phyloP scores from a whole-genome alignment of 768 basidiomycete species.

The Amanita inopinata region DNA sequence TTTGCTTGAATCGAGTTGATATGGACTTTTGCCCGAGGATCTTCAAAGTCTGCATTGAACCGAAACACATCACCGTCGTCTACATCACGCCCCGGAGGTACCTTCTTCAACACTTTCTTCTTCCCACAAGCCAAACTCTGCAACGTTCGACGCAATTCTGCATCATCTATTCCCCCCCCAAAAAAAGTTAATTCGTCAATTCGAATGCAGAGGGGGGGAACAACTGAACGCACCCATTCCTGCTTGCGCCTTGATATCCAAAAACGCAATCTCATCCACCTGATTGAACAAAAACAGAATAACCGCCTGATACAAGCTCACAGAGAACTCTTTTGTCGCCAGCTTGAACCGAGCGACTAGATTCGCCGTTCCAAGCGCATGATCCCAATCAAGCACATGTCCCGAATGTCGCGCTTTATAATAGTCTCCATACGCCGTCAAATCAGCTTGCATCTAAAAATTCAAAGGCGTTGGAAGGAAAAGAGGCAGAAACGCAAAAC shows the following conservation, averaged over 20 bases:
- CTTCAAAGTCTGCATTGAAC: constrained; percentile 78
- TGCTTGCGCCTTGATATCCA: constrained; percentile 57
- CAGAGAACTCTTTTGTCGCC: constrained; percentile 76
- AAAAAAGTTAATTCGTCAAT: neutral
- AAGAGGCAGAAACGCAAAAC: neutral
- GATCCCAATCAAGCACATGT: constrained; percentile 76
- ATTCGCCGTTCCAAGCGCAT: constrained; percentile 75
- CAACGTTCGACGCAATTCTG: constrained; percentile 71
- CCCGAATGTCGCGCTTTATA: constrained; percentile 76
- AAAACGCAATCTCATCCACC: constrained; percentile 45
- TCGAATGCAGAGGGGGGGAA: neutral
- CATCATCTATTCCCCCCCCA: constrained; percentile 57
- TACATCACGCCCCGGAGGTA: constrained; percentile 72
- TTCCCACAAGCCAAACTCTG: constrained; percentile 91
- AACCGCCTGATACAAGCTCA: constrained; percentile 87
- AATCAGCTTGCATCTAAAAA: constrained; percentile 61
- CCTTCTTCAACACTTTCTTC: constrained; percentile 79
- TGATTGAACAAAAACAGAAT: constrained; percentile 84
- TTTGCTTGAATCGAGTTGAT: constrained; percentile 96
- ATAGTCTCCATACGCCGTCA: constrained; percentile 53
- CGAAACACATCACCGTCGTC: constrained; percentile 64
- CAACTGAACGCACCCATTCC: constrained; percentile 63
- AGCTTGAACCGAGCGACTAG: constrained; percentile 59
- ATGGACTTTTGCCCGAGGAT: constrained; percentile 70
- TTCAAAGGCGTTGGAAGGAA: constrained; percentile 6